Evolutionary conservation across 1,139 yeast genomes (phyloP), one percentile per base, ranked within the genome.

Genomic region (Hyphopichia wangnamkhiaoensis): DNA sequence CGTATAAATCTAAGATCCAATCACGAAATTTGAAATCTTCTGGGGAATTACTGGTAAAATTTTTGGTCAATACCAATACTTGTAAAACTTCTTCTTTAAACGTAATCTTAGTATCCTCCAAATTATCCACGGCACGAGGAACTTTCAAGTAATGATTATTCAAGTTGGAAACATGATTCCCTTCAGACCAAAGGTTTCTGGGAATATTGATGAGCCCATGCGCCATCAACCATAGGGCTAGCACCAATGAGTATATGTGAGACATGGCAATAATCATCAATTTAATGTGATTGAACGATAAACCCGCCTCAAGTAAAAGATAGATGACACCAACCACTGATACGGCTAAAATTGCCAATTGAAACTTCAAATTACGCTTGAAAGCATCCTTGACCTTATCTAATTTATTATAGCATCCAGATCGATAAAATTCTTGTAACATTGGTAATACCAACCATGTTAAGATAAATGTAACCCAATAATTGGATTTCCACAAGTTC

Each of bases 141-240:
- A 90, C 74, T 43, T 74, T 74, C 37, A 71, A 48, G 56, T 86
- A 87, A 36, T 61, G 55, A 41, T 57, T 58, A 48, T 68, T 68
- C 37, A 76, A 61, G 35, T 75, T 67, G 25, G 49, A 53, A n/a
- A 63, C 41, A n/a, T 62, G 46, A 36, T 49, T 61, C 1, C 84
- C 80, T 39, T 70, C 68, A 38, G 65, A 61, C 79, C 87, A 83
- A 43, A 65, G 59, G 30, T 71, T 61, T 40, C 87, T 68, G 0
- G 95, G 95, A 3, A 86, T 69, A 38, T 76, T 74, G 18, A 85
- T 78, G 39, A 87, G 61, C 0, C 95, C 95, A 56, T 87, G 93
- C 1, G 93, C 88, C 86, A 88, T 82, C 40, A 88, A 65, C 94
- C 94, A 87, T 23, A 86, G 69, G 1, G 94, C 91, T 34, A 88